Conservation (phyloP, 257 asterid species). For the Buddleja alternifolia region DNA sequence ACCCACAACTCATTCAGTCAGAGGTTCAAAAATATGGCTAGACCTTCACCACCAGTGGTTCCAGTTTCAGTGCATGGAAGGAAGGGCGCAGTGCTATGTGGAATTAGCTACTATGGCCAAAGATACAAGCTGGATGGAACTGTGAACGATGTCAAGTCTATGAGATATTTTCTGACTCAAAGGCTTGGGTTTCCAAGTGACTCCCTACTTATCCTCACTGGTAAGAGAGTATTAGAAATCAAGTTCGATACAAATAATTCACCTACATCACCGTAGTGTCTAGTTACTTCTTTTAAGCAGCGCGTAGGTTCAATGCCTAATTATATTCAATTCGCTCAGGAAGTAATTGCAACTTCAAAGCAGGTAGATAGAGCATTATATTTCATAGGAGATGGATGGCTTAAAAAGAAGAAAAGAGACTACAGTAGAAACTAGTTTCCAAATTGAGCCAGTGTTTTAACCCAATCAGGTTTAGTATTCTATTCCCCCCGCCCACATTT, state of each 20-base stretch:
- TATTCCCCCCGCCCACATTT: neutral
- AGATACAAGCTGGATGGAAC: slow-evolving; percentile 55
- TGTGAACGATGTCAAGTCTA: slow-evolving; percentile 57
- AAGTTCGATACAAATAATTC: neutral
- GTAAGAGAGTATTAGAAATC: slow-evolving; percentile 35
- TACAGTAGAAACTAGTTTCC: neutral
- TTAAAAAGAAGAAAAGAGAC: too few relatives aligned
- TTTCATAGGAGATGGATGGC: too few relatives aligned
- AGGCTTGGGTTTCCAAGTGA: slow-evolving; percentile 59
- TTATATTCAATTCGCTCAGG: neutral
- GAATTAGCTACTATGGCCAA: slow-evolving; percentile 61
- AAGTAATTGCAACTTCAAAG: slow-evolving; percentile 8
- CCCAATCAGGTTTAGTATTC: neutral
- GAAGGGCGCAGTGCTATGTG: slow-evolving; percentile 71
- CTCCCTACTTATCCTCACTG: slow-evolving; percentile 61
- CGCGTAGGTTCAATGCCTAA: neutral
- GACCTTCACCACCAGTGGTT: slow-evolving; percentile 29
- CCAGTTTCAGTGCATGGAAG: slow-evolving; percentile 42
- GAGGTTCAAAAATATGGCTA: slow-evolving; percentile 30
- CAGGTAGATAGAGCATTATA: too few relatives aligned
- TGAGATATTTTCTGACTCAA: slow-evolving; percentile 50
- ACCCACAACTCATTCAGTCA: slow-evolving; percentile 32
- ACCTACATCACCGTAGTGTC: neutral
- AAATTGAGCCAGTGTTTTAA: neutral
- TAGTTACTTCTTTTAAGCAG: neutral